Base-by-base conservation (phyloP, 441 rosid genomes). In the Brassica hybrid region DNA sequence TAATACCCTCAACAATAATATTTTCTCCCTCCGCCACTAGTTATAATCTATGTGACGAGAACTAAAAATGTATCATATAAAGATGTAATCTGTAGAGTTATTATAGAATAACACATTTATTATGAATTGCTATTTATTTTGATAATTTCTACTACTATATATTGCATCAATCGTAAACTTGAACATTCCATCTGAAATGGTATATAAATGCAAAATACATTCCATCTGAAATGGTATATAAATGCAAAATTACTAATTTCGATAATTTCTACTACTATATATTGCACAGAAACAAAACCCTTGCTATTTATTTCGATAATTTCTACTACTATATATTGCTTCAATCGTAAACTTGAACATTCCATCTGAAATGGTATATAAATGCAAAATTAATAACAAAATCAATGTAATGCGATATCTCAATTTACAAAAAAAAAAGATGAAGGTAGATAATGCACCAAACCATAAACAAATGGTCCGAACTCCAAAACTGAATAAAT, bases 401-500 rank as follows among this genome's bases (percentile, higher is more conserved):
- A 72, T 67, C 59, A 72, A 34, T 32, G 66, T 59, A 32, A 45
- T 72, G 63, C 4, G 72, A 66, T 48, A 6, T 65, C 56, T 72
- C 56, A 43, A 5, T 43, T 7, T 70, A n/a, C 36, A 56, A 64
- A 27, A 27, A 27, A 27, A 27, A 76, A 18, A 54, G 65, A 54
- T 34, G 14, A 64, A 52, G 52, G 72, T 27, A 27, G 6, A 21
- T 16, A 17, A 57, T 77, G 67, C 80, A 77, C 10, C 27, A 50
- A 61, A 41, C 18, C 27, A 36, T 57, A 67, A 71, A 68, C 41
- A 67, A 78, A 74, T 74, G 72, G 78, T 79, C 71, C 78, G 18
- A 45, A 66, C 58, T 79, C 71, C 82, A 73, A 38, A 52, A 48
- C 70, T 61, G 52, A 67, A 67, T 54, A 63, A 5, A 67, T 18